phyloP scores from a whole-genome alignment of 176 grass and related monocot genomes.

The Calamus simplicifolius region DNA sequence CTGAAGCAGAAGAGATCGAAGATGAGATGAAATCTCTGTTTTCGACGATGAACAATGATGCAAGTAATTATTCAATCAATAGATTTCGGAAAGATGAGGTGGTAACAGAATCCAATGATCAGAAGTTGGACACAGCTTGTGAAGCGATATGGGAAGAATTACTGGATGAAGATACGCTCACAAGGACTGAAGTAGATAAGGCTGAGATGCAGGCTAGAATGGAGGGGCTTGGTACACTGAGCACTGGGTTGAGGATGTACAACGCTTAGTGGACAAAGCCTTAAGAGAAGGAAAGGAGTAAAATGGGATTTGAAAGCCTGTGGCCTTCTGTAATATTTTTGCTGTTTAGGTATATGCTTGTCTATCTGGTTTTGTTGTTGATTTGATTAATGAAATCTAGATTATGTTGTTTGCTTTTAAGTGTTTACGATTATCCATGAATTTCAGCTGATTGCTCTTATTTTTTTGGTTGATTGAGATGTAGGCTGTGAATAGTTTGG shows the following conservation, averaged over 20 bases:
- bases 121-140: slow-evolving; percentile 20
- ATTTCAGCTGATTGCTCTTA: too few relatives aligned
- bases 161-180: slow-evolving; percentile 3
- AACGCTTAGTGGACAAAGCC: slow-evolving; percentile 6
- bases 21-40: not conserved
- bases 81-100: not conserved
- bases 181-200: slow-evolving; percentile 23
- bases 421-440: too few relatives aligned
- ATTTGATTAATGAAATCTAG: too few relatives aligned
- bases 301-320: too few relatives aligned
- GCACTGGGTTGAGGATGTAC: slow-evolving; percentile 33
- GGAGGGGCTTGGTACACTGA: slow-evolving; percentile 11
- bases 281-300: not conserved
- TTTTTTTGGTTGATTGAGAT: too few relatives aligned
- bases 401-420: too few relatives aligned
- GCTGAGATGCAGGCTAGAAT: slow-evolving; percentile 1
- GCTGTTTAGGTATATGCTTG: too few relatives aligned
- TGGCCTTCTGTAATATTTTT: too few relatives aligned
- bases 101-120: not conserved
- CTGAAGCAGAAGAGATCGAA: not conserved
- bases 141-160: slow-evolving; percentile 33
- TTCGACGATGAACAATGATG: slow-evolving; percentile 11
- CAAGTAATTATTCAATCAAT: not conserved
- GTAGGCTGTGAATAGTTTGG: too few relatives aligned
- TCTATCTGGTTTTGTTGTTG: too few relatives aligned